Conservation (phyloP, 495 filamentous ascomycete species). For the Penicillium argentinense region DNA sequence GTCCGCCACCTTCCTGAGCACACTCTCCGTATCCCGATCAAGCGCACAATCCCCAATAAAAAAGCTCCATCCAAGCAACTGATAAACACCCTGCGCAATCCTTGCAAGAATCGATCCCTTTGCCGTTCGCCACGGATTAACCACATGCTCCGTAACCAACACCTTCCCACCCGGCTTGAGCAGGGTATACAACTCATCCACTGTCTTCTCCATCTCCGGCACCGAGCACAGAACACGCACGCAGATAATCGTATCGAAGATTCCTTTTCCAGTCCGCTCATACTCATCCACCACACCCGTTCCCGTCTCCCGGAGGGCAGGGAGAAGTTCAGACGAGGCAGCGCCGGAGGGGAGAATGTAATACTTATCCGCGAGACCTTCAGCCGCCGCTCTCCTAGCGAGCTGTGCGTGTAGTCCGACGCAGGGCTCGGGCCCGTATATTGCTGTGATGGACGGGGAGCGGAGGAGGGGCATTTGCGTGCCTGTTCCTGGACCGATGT, state of each 20-base stretch:
- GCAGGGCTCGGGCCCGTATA: slow-evolving; percentile 73
- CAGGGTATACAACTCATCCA: slow-evolving; percentile 57
- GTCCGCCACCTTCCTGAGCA: slow-evolving; percentile 44
- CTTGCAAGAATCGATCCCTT: slow-evolving; percentile 54
- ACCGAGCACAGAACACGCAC: slow-evolving; percentile 74
- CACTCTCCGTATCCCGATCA: slow-evolving; percentile 53
- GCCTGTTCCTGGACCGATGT: slow-evolving; percentile 53
- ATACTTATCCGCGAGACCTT: slow-evolving; percentile 60
- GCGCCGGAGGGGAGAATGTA: slow-evolving; percentile 62
- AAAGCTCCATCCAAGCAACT: slow-evolving; percentile 37
- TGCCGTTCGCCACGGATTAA: slow-evolving; percentile 41
- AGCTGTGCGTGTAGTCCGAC: slow-evolving; percentile 51
- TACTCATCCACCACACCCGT: slow-evolving; percentile 27
- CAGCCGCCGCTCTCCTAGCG: slow-evolving; percentile 38
- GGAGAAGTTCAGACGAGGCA: slow-evolving; percentile 47
- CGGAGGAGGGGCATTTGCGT: slow-evolving; percentile 46
- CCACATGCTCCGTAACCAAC: slow-evolving; percentile 74
- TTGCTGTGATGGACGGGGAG: slow-evolving; percentile 47
- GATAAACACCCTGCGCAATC: slow-evolving; percentile 34
- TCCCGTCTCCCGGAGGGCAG: slow-evolving; percentile 37
- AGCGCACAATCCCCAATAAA: slow-evolving; percentile 62
- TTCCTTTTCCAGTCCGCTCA: slow-evolving; percentile 25
- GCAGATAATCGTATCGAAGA: slow-evolving; percentile 67
- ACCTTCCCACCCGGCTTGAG: slow-evolving; percentile 66
- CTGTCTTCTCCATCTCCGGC: slow-evolving; percentile 58